Base-by-base conservation (phyloP, 192 early-diverging fungal genomes). In the Phlyctochytrium planicorne region DNA sequence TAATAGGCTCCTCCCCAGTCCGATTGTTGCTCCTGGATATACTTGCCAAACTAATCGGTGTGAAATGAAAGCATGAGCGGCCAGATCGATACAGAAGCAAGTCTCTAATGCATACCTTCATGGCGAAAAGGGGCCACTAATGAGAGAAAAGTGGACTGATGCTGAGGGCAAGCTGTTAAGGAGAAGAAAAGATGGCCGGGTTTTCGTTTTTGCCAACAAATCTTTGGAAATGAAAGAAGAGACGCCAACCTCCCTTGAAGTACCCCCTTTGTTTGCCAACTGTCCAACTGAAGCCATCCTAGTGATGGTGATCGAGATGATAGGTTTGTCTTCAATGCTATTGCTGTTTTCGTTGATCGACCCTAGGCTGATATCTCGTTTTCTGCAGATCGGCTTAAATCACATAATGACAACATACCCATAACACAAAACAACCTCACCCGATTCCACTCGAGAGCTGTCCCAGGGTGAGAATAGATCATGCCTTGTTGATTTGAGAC, bases 361-460 rank as follows among this genome's bases (percentile, higher is more conserved):
- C n/a, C n/a, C n/a, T n/a, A n/a, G n/a, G n/a, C n/a, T n/a, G n/a
- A n/a, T n/a, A n/a, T n/a, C n/a, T n/a, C n/a, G n/a, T n/a, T n/a
- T 6, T 57, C 27, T 36, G n/a, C 25, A 71, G 69, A 75, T 12
- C 59, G 75, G 47, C 78, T 90, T 0, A 83, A 85, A 0, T 60
- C 74, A 23, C 82, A 90, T 74, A 91, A 91, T 73, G 89, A 91
- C 68, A 79, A 82, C 52, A 84, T 91, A 20, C 78, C 79, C 24
- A 63, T 83, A 2, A 86, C 80, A 2, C 59, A 68, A 10, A 60
- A 71, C 52, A 84, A 89, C 59, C 81, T 96, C 20, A 96, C 97
- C 0, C 89, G 95, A 40, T 98, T 98, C 68, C 97, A 98, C 68
- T 97, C 95, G n/a, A 86, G 97, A 59, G 91, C 91, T 16, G 84